phyloP scores from a whole-genome alignment of 2,329 filamentous ascomycete genomes.

The Hypoxylon sp. region DNA sequence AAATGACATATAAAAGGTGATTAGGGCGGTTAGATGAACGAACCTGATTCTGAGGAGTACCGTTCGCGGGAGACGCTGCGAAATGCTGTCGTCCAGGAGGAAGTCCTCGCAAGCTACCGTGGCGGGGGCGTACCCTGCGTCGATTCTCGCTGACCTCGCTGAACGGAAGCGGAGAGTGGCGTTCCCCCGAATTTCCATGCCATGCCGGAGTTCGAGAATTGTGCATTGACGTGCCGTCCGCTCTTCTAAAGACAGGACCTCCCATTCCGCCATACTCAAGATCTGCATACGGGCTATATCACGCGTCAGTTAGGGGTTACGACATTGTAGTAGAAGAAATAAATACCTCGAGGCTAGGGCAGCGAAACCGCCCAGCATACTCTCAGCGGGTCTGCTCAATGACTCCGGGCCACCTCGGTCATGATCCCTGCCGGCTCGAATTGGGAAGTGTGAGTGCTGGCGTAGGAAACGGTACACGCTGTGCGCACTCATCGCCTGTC shows the following conservation, averaged over 20 bases:
- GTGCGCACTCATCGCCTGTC: conserved; percentile 28
- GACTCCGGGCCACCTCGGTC: conserved; percentile 39
- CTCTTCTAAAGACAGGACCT: conserved; percentile 39
- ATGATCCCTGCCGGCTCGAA: conserved; percentile 33
- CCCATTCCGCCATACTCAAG: conserved; percentile 25
- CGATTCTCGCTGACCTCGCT: conserved; percentile 49
- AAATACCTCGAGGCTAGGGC: conserved; percentile 35
- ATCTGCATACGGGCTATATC: conserved; percentile 27
- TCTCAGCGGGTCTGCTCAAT: conserved; percentile 23
- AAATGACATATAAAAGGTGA: background rate
- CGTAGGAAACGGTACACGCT: conserved; percentile 48
- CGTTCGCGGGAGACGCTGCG: conserved; percentile 36
- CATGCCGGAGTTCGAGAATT: conserved; percentile 37
- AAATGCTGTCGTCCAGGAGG: conserved; percentile 45
- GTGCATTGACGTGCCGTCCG: conserved; percentile 33
- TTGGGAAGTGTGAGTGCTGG: conserved; percentile 46
- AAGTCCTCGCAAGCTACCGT: conserved; percentile 47
- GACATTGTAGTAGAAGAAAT: background rate
- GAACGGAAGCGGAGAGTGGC: conserved; percentile 50
- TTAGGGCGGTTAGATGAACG: conserved; percentile 31
- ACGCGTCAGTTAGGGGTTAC: conserved; percentile 16
- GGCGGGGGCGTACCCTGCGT: conserved; percentile 50
- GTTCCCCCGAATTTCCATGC: conserved; percentile 40
- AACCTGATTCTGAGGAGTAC: conserved; percentile 45
- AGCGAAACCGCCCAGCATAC: conserved; percentile 16